A percentile compares a stretch with the other conserved stretches of the same genome.
Evolutionary conservation across 495 filamentous ascomycete species (phyloP).

Genomic region (Penicillium riverlandense): DNA sequence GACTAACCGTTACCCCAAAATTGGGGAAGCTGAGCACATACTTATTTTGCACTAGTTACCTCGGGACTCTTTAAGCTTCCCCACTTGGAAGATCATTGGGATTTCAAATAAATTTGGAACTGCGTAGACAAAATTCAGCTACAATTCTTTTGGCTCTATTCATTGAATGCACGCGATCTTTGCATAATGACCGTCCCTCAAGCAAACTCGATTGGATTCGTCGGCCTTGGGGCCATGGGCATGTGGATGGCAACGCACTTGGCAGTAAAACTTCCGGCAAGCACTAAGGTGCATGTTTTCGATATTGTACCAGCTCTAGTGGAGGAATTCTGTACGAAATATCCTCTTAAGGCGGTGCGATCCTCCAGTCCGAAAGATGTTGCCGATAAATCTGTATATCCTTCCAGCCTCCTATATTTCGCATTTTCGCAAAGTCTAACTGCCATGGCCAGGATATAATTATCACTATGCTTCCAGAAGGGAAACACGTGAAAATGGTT

Average conservation of each 20-base stretch:
- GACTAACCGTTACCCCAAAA: no score
- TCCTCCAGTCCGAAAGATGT: conserved; percentile 30
- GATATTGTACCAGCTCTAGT: conserved; percentile 27
- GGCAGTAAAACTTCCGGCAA: conserved; percentile 24
- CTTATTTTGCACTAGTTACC: no score
- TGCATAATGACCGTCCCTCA: no score
- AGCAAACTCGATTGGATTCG: conserved; percentile 27
- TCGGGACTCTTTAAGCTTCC: no score
- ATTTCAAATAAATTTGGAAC: no score
- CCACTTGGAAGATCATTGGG: no score
- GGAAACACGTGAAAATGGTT: conserved; percentile 52
- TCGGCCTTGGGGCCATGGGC: conserved; percentile 45
- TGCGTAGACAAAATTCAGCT: no score
- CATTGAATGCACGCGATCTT: no score
- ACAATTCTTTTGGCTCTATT: no score
- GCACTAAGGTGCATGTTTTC: conserved; percentile 27
- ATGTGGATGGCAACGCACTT: conserved; percentile 36
- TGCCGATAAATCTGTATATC: conserved; percentile 30
- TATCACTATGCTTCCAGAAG: conserved; percentile 62
- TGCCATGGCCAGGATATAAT: conserved; percentile 45
- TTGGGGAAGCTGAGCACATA: no score
- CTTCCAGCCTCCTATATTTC: no score
- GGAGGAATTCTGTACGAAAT: conserved; percentile 22
- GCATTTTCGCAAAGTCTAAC: no score
- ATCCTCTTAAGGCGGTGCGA: conserved; percentile 14